These are phyloP conservation scores for Clitocybe nebularis DNA, from an alignment of 1,284 basidiomycete genomes.

Conservation along the genomic window DNA sequence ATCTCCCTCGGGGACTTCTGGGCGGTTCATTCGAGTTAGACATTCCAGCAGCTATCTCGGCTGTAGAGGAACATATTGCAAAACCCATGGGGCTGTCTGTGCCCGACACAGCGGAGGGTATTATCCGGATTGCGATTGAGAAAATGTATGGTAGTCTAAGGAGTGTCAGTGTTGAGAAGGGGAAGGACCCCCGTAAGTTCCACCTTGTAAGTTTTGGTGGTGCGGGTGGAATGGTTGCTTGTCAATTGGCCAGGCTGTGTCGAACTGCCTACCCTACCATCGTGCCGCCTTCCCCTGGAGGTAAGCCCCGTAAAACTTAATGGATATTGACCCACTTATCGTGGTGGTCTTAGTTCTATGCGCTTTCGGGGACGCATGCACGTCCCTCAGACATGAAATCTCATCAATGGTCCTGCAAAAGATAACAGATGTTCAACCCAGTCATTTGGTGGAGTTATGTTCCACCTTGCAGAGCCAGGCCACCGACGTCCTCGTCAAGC, in stretches of 20 bases:
- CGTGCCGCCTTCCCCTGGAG: conserved; percentile 27
- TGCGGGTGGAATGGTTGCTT: conserved; percentile 20
- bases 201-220: conserved; percentile 26
- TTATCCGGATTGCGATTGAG: conserved; percentile 24
- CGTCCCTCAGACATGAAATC: conserved; percentile 15
- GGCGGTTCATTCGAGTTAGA: conserved; percentile 26
- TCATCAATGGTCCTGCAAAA: conserved; percentile 21
- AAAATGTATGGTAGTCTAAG: conserved; percentile 27
- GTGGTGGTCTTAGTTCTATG: conserved; percentile 8
- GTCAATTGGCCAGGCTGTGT: conserved; percentile 20
- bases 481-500: conserved; percentile 18
- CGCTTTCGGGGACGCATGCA: conserved; percentile 1
- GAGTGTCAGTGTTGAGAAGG: conserved; percentile 26
- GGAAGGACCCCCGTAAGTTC: conserved; percentile 26
- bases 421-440: conserved; percentile 17
- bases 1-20: conserved; percentile 22
- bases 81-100: conserved; percentile 22
- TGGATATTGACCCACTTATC: not conserved
- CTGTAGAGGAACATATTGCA: conserved; percentile 21
- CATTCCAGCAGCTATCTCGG: conserved; percentile 17
- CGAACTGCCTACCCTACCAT: conserved; percentile 24
- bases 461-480: conserved; percentile 17
- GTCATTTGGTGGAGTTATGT: conserved; percentile 18
- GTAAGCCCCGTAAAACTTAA: conserved; percentile 6
- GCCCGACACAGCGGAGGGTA: conserved; percentile 26